Base-by-base conservation (phyloP, 768 basidiomycete species). In the Russula earlei region DNA sequence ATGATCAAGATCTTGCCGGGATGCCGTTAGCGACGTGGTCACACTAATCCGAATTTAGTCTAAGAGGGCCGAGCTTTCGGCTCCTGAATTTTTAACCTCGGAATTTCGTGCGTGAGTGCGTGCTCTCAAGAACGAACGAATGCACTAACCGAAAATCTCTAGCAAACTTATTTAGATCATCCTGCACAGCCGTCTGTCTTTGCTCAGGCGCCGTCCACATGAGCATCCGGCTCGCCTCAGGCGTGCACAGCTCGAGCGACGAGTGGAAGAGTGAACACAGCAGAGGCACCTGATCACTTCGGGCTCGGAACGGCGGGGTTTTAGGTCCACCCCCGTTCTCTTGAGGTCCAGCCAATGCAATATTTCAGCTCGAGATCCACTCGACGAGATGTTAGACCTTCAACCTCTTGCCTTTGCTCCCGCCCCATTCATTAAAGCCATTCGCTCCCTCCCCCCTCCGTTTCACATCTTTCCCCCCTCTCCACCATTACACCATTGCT, bases 261-360 rank as follows among this genome's bases (percentile, higher is more conserved):
- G 17, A 52, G 49, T 31, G 27, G 29, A 29, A 31, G 22, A 33
- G 38, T 17, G 41, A 10, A 3, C 29, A 37, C 45, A 48, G 29
- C 41, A 46, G 37, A 42, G n/a, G 38, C 56, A 60, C 45, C 50
- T 60, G 56, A 58, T 60, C 59, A 11, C 34, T 11, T 33, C n/a
- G n/a, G n/a, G n/a, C n/a, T 42, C 54, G 58, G 54, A 59, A 49
- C 40, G 44, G 50, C 50, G 44, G 51, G 49, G 46, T 53, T 52
- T 50, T 46, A 8, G 33, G 52, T 27, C 36, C n/a, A 27, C 49
- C 31, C 1, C 56, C 54, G 47, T 31, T 42, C 22, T 34, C 22
- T 9, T 27, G 14, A 34, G 24, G 45, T 45, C 43, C 42, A 51
- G 43, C 43, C 22, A 50, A 3, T 19, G 11, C 52, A 33, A 19